Conservation (phyloP, 2,329 filamentous ascomycete species). For the Thielaviopsis ethacetica region DNA sequence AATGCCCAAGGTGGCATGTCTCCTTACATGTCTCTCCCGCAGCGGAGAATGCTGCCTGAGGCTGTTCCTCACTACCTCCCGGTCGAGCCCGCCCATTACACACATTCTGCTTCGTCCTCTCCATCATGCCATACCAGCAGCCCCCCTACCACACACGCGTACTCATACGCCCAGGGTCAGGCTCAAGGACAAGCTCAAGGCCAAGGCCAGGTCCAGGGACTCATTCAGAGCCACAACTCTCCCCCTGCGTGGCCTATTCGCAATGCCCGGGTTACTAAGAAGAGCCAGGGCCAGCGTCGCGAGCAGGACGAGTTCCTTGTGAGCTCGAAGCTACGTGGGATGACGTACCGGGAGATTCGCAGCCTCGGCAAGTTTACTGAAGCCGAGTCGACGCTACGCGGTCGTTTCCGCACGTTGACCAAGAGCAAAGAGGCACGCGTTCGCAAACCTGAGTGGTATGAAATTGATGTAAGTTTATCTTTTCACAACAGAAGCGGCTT, state of each 20-base stretch:
- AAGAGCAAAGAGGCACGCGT: conserved; percentile 46
- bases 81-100: not conserved
- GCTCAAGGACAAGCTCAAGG: not conserved
- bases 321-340: conserved; percentile 34
- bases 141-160: not conserved
- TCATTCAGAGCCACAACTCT: not conserved
- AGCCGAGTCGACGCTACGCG: conserved; percentile 57
- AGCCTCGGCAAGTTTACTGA: conserved; percentile 37
- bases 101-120: not conserved
- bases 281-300: conserved; percentile 1
- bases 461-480: conserved; percentile 40
- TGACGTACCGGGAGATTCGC: conserved; percentile 51
- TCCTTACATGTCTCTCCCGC: not conserved
- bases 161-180: not conserved
- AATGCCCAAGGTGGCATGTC: not conserved
- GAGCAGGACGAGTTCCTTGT: conserved; percentile 34
- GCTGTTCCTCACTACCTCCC: not conserved
- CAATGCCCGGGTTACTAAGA: conserved; percentile 5
- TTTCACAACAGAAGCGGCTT: not conserved
- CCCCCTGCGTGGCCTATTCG: not conserved
- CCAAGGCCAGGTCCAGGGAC: not conserved
- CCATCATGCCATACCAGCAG: not conserved
- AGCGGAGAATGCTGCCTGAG: not conserved
- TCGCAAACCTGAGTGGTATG: conserved; percentile 47
- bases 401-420: conserved; percentile 47